Percentiles rank a stretch among this genome's conserved stretches.
Evolutionary conservation across 495 filamentous ascomycete species (phyloP).

Genomic region (Hypomontagnella monticulosa): DNA sequence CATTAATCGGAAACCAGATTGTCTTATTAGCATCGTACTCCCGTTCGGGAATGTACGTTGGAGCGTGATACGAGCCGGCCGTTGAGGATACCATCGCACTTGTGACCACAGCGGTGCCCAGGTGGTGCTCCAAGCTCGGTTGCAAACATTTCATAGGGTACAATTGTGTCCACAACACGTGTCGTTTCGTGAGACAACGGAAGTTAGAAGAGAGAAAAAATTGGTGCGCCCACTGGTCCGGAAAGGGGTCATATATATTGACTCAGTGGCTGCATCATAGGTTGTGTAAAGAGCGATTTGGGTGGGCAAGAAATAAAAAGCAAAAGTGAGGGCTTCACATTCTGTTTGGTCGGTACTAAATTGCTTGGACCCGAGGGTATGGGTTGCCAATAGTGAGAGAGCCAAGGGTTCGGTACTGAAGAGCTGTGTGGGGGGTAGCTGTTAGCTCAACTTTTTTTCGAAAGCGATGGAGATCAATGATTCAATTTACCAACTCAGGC

Average conservation of each 20-base stretch:
- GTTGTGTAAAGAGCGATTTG: neutral
- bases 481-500: too few relatives aligned
- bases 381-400: conserved; percentile 34
- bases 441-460: conserved; percentile 11
- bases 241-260: conserved; percentile 32
- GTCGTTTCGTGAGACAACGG: conserved; percentile 29
- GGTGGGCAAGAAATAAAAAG: conserved; percentile 10
- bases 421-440: conserved; percentile 24
- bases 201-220: neutral
- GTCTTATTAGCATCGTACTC: conserved; percentile 5
- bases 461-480: neutral
- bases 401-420: conserved; percentile 31
- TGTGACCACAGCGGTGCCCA: conserved; percentile 1
- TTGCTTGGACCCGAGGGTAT: conserved; percentile 36
- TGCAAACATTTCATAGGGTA: conserved; percentile 18
- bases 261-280: neutral
- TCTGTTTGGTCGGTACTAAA: conserved; percentile 6
- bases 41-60: conserved; percentile 24
- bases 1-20: conserved; percentile 32
- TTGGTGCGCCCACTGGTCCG: conserved; percentile 22
- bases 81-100: conserved; percentile 22
- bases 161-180: conserved; percentile 28
- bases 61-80: conserved; percentile 26
- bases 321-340: neutral
- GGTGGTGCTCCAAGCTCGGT: conserved; percentile 1